These are phyloP conservation scores for Leptographium procerum DNA, from an alignment of 2,329 filamentous ascomycete species.

Conservation along the genomic window DNA sequence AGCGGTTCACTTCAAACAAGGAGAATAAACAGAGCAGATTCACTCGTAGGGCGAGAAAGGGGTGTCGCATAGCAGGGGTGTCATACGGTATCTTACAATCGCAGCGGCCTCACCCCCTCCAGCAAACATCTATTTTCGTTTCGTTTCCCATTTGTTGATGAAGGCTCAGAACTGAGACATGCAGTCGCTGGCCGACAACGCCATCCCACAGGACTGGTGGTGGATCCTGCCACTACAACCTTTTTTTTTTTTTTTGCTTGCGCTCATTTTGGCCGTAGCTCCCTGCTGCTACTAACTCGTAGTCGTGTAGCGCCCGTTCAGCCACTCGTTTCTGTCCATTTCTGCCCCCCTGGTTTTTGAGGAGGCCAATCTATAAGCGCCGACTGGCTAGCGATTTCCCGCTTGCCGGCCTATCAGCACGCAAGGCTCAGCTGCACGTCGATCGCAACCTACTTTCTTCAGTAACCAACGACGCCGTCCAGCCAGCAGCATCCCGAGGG, in stretches of 20 bases:
- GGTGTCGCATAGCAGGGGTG: neutral
- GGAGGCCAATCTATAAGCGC: slow-evolving; percentile 28
- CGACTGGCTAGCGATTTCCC: slow-evolving; percentile 30
- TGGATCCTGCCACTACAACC: slow-evolving; percentile 14
- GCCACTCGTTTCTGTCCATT: neutral
- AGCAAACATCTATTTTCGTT: neutral
- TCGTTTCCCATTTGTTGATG: neutral
- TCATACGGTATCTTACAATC: neutral
- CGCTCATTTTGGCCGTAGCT: neutral
- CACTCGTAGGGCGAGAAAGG: too few relatives aligned
- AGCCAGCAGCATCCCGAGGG: neutral
- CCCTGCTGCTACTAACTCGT: too few relatives aligned
- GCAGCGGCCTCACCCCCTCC: neutral
- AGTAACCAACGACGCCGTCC: slow-evolving; percentile 1
- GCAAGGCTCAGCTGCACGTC: neutral
- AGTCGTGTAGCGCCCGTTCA: neutral
- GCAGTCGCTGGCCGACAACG: slow-evolving; percentile 29
- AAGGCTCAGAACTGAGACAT: slow-evolving; percentile 31
- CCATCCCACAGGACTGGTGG: slow-evolving; percentile 32
- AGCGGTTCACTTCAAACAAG: neutral
- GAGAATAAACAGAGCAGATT: too few relatives aligned
- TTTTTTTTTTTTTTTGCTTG: neutral
- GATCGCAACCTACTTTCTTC: slow-evolving; percentile 1
- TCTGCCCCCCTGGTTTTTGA: neutral
- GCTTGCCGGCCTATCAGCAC: slow-evolving; percentile 31